A percentile compares a stretch with the other conserved stretches of the same genome.
Conservation (phyloP, 2,329 filamentous ascomycete species). For the Madurella fahalii region DNA sequence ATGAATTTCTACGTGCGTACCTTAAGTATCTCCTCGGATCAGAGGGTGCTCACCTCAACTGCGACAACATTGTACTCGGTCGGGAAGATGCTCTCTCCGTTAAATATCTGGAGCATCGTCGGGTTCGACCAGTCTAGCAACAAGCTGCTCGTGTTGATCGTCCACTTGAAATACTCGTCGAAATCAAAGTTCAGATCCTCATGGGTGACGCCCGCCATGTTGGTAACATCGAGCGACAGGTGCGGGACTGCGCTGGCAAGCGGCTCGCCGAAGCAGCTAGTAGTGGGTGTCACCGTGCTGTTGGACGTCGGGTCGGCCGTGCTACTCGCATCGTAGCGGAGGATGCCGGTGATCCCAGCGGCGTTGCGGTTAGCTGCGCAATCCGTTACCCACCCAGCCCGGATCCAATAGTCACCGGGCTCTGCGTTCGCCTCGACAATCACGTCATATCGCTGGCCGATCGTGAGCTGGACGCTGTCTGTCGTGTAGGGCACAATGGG, state of each 20-base stretch:
- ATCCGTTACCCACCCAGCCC: slow-evolving; percentile 39
- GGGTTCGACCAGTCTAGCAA: slow-evolving; percentile 45
- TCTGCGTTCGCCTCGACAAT: slow-evolving; percentile 39
- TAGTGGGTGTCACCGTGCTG: slow-evolving; percentile 18
- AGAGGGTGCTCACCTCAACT: slow-evolving; percentile 16
- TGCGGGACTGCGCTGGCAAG: slow-evolving; percentile 32
- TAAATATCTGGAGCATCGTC: slow-evolving; percentile 35
- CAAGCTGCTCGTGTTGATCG: slow-evolving; percentile 45
- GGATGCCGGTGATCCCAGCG: slow-evolving; percentile 46
- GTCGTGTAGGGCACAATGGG: slow-evolving; percentile 53
- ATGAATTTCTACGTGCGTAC: not conserved
- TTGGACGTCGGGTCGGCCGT: slow-evolving; percentile 9
- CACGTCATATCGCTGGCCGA: slow-evolving; percentile 46
- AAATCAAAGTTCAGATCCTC: slow-evolving; percentile 28
- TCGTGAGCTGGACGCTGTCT: slow-evolving; percentile 40
- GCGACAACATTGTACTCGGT: slow-evolving; percentile 30
- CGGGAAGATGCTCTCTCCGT: slow-evolving; percentile 26
- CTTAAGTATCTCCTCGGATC: too few species aligned
- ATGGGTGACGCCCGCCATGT: slow-evolving; percentile 35
- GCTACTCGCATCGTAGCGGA: slow-evolving; percentile 37
- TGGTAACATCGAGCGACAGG: slow-evolving; percentile 29
- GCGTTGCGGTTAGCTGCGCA: slow-evolving; percentile 40
- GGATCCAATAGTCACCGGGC: slow-evolving; percentile 45
- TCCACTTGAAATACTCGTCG: slow-evolving; percentile 43
- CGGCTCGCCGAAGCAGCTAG: slow-evolving; percentile 36